Evolutionary conservation across 768 basidiomycete species (phyloP), one percentile per base, ranked within the genome.

Genomic region (Boletus tomentosulus): DNA sequence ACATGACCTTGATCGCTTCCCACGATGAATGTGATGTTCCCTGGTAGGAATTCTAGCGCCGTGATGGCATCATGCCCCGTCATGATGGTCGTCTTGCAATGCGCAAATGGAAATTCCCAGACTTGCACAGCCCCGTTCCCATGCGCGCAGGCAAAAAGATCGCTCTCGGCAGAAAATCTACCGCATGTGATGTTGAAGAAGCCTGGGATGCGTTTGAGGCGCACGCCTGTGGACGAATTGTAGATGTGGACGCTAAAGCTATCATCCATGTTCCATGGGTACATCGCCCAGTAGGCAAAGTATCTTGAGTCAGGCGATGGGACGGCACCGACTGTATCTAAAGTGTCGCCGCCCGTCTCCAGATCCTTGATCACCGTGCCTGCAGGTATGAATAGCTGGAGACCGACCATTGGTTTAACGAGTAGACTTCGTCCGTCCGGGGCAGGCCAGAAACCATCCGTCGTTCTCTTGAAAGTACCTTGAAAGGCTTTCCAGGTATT

Each of bases 181-280:
- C 50, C 39, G 15, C 53, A 54, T 5, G 49, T 50, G 42, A 63
- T 63, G 3, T 53, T 30, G 24, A 57, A 53, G 25, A 63, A 42
- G 19, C 55, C 58, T 24, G 62, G 46, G 5, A 56, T 49, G 25
- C 62, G 62, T 25, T 48, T 42, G 24, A 62, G 55, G 30, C 58
- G 62, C 8, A n/a, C 28, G 15, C 60, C 61, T 7, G 56, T 57
- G 45, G 50, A 44, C 0, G 60, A 41, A 24, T 58, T 22, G 25
- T 62, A 62, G 47, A 62, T 53, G 49, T 61, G 48, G 39, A 62
- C 59, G 47, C 61, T 62, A 25, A 43, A 46, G 54, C 60, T 55
- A 6, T 22, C 1, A 50, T 58, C 50, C 15, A 59, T 10, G 35
- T 56, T 62, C 61, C 61, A 62, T 6, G 37, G 12, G 42, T 62